A percentile compares a stretch with the other conserved stretches of the same genome.
Evolutionary conservation across 495 filamentous ascomycete genomes (phyloP).

Genomic region (Aspergillus avenaceus): DNA sequence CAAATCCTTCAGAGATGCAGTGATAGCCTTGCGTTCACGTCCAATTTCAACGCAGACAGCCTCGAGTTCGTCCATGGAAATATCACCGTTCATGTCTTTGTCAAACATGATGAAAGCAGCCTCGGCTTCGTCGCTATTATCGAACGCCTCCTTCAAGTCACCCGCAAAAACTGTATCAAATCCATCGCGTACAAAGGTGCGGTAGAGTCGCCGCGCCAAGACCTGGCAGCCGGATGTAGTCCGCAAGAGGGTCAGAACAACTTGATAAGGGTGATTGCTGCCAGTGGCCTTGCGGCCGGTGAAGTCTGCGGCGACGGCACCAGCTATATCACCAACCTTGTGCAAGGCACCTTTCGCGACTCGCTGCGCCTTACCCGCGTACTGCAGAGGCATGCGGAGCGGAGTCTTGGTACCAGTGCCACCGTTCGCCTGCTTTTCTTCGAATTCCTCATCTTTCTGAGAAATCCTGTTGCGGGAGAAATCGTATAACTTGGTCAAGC

Average conservation of each 20-base stretch:
- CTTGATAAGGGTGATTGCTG: conserved; percentile 80
- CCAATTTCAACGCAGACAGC: conserved; percentile 92
- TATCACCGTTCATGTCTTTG: conserved; percentile 94
- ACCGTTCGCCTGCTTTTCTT: conserved; percentile 40
- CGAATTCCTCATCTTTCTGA: conserved; percentile 68
- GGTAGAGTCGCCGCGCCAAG: conserved; percentile 87
- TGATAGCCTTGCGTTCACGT: conserved; percentile 91
- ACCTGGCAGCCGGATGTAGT: conserved; percentile 74
- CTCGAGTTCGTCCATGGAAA: conserved; percentile 93
- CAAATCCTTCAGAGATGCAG: conserved; percentile 87
- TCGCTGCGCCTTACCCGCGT: conserved; percentile 60
- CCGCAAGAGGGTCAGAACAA: conserved; percentile 68
- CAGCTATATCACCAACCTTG: conserved; percentile 83
- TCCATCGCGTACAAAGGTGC: conserved; percentile 74
- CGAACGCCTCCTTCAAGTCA: conserved; percentile 76
- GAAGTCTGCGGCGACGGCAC: conserved; percentile 91
- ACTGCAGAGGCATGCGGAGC: conserved; percentile 62
- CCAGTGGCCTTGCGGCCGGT: conserved; percentile 72
- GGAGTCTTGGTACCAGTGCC: conserved; percentile 68
- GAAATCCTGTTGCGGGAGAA: conserved; percentile 72
- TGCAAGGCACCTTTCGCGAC: conserved; percentile 69
- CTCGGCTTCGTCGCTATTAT: conserved; percentile 83
- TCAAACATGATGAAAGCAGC: conserved; percentile 92
- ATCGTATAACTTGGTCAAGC: conserved; percentile 75
- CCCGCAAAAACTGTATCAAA: conserved; percentile 71